phyloP scores from a whole-genome alignment of 768 basidiomycete genomes.

The Lentinula raphanica region DNA sequence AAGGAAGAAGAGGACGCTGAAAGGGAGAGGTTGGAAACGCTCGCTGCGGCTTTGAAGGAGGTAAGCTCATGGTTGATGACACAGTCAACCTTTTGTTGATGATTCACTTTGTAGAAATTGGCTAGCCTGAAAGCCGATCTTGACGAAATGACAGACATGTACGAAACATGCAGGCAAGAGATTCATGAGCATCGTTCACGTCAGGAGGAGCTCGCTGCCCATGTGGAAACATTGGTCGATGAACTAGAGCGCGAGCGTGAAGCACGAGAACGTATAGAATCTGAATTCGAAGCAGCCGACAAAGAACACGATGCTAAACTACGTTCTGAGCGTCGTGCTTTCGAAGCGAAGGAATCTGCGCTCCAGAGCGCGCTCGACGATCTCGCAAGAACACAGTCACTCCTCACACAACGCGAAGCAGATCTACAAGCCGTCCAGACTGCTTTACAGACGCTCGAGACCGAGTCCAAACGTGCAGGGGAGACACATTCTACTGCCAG shows the following conservation, averaged over 20 bases:
- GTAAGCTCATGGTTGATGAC: slow-evolving; percentile 45
- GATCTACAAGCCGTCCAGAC: slow-evolving; percentile 73
- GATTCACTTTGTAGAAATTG: slow-evolving; percentile 74
- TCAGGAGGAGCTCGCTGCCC: slow-evolving; percentile 72
- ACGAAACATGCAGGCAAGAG: slow-evolving; percentile 59
- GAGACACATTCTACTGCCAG: slow-evolving; percentile 79
- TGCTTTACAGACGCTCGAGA: slow-evolving; percentile 66
- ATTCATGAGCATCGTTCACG: slow-evolving; percentile 62
- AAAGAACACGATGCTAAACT: slow-evolving; percentile 59
- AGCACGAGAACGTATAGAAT: slow-evolving; percentile 47
- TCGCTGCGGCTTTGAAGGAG: slow-evolving; percentile 76
- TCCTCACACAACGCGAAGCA: slow-evolving; percentile 65
- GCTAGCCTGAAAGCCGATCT: slow-evolving; percentile 57
- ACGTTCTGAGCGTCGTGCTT: slow-evolving; percentile 52
- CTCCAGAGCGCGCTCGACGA: slow-evolving; percentile 59
- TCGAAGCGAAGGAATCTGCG: slow-evolving; percentile 69
- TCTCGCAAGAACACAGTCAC: slow-evolving; percentile 54
- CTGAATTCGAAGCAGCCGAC: slow-evolving; percentile 52
- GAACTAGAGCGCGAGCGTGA: slow-evolving; percentile 58
- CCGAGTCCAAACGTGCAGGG: slow-evolving; percentile 73
- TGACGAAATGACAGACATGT: slow-evolving; percentile 57
- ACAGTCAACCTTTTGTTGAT: too few relatives aligned
- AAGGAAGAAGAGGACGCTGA: slow-evolving; percentile 75
- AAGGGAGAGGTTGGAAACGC: slow-evolving; percentile 58
- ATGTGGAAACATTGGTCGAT: slow-evolving; percentile 66